These are phyloP conservation scores for Phytophthora cryptogea DNA, from an alignment of 352 stramenopile genomes.

Conservation along the genomic window DNA sequence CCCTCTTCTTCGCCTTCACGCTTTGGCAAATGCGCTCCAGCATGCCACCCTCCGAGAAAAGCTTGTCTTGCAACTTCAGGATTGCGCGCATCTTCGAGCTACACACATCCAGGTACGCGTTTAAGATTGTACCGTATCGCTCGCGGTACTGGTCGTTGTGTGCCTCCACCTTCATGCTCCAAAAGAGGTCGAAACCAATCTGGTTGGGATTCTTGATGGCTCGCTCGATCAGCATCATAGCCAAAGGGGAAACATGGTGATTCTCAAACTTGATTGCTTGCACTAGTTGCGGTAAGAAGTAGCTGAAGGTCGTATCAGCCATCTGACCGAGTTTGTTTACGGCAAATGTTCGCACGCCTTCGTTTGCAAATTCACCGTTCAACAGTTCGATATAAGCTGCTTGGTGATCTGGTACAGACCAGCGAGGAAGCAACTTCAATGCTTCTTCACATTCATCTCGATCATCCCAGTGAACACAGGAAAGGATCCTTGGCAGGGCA, in stretches of 20 bases:
- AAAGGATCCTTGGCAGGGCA: constrained; percentile 79
- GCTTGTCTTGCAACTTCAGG: constrained; percentile 89
- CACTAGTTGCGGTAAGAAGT: constrained; percentile 89
- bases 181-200: constrained; percentile 91
- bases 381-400: constrained; percentile 86
- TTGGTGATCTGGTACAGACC: constrained; percentile 70
- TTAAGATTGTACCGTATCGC: constrained; percentile 80
- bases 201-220: constrained; percentile 88
- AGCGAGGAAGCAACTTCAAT: constrained; percentile 67
- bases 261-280: constrained; percentile 92
- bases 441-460: constrained; percentile 71
- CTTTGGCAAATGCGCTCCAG: constrained; percentile 84
- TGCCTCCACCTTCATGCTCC: constrained; percentile 89
- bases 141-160: constrained; percentile 82
- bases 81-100: constrained; percentile 93
- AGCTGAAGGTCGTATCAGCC: constrained; percentile 88
- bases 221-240: constrained; percentile 84
- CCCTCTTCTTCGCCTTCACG: constrained; percentile 85
- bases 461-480: constrained; percentile 83
- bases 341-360: constrained; percentile 74
- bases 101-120: constrained; percentile 84
- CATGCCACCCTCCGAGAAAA: constrained; percentile 80
- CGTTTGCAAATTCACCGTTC: constrained; percentile 80
- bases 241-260: constrained; percentile 77
- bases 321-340: constrained; percentile 81